Base-by-base conservation (phyloP, 768 basidiomycete genomes). In the Paxillus ammoniavirescens region DNA sequence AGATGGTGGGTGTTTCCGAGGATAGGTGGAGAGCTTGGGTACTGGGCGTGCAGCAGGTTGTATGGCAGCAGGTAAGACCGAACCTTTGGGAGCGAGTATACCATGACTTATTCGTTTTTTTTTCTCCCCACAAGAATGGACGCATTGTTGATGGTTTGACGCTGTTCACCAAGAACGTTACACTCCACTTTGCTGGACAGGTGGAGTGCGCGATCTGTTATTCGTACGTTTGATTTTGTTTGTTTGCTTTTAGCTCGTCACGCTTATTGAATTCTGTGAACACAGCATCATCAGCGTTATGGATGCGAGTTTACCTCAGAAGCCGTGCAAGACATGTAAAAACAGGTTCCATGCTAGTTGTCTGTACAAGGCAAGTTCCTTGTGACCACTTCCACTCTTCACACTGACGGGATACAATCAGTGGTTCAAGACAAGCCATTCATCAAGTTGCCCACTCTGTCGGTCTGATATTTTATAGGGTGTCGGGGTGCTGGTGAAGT, bases 161-260 rank as follows among this genome's bases (percentile, higher is more conserved):
- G 5, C 73, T 96, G 54, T 98, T 98, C 81, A 95, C 94, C 73
- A 92, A 89, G 72, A 98, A 98, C 65, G 93, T 95, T 42, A 78
- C 84, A 0, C 78, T 91, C 17, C 93, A 98, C 68, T 99, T 98
- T 64, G 92, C 96, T 58, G 96, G 96, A 6, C 89, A 94, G 67
- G 90, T 91, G 2, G 93, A 96, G 61, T 99, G 97, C 69, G 92
- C 96, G 1, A 98, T 99, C 55, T 96, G 93, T 64, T 96, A 95
- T 68, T 92, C 91, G 88, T 93, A 88, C 67, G 52, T 8, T 21
- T 40, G 0, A 26, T 9, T 2, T 26, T 26, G 26, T 26, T 26
- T 26, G 26, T 14, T 45, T 40, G 17, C 5, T 50, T 14, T 37
- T 2, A 8, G 36, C 5, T 65, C 7, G 10, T 53, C 17, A 0